Evolutionary conservation across 1,284 basidiomycete species (phyloP), one percentile per base, ranked within the genome.

Genomic region (Rhodofomes roseus): DNA sequence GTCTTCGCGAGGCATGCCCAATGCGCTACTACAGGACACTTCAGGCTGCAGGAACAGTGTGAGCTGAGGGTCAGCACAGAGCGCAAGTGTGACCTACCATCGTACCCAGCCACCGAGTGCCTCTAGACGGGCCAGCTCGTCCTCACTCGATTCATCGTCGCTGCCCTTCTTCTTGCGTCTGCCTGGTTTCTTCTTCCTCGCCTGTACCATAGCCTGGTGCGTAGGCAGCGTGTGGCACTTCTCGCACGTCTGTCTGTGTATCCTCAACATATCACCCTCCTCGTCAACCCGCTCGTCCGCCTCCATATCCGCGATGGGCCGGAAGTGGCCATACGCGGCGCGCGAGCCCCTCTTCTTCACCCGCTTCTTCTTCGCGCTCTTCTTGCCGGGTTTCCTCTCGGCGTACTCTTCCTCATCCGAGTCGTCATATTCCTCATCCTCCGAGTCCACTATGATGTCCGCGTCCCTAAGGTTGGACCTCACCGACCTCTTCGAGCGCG

Each of bases 51-150:
- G 23, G 51, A 23, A 23, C 9, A 9, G 31, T 52, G 29, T 12
- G 61, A 41, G n/a, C 61, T 14, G 27, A 23, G 25, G 7, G 18
- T 44, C 16, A 14, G 27, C 18, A 40, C 16, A 14, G 14, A 22
- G 20, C 14, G 16, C 14, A 20, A 53, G 14, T 5, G 31, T 11
- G 22, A 34, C 82, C 58, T 70, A 91, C 90, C 93, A 95, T 76
- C 87, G 82, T 60, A 95, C 84, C 93, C 93, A 96, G 27, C 93
- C 93, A 23, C 90, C 90, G 44, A 91, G 74, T 5, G 70, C 71
- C n/a, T 70, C 73, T 6, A 85, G 73, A 51, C 77, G 76, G 56
- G 86, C 84, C 50, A 85, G 81, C 2, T 82, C 80, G 37, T 80
- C 77, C 57, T 79, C 81, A 25, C 83, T 81, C n/a, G 79, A 79